Conservation (phyloP, 305 asterid species). For the Plantago rigida region DNA sequence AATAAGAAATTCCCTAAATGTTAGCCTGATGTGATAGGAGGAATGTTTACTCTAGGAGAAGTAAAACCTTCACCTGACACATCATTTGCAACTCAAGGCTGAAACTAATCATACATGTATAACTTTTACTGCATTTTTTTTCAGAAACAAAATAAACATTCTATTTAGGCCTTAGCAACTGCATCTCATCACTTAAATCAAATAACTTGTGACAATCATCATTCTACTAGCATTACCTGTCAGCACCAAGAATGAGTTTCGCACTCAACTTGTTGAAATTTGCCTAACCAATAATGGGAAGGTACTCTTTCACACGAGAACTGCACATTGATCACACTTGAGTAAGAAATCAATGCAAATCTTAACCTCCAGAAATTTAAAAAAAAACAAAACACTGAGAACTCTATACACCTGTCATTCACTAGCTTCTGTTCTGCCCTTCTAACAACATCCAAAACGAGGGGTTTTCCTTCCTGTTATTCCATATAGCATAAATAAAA, state of each 20-base stretch:
- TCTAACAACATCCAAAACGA: slow-evolving; percentile 66
- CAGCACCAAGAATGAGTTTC: slow-evolving; percentile 65
- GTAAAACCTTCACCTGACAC: neutral
- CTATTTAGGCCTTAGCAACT: neutral
- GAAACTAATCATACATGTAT: neutral
- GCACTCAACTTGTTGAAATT: slow-evolving; percentile 76
- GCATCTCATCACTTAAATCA: neutral
- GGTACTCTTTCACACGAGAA: slow-evolving; percentile 69
- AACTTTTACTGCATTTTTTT: no score
- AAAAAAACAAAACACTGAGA: neutral
- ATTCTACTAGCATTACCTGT: slow-evolving; percentile 36
- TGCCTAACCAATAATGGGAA: slow-evolving; percentile 60
- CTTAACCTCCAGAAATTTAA: neutral
- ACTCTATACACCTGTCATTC: slow-evolving; percentile 43
- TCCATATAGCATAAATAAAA: slow-evolving; percentile 10
- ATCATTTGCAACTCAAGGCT: neutral
- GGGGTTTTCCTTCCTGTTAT: slow-evolving; percentile 72
- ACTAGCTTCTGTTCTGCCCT: slow-evolving; percentile 65
- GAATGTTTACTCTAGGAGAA: no score
- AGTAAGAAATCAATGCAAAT: neutral
- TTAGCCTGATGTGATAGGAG: no score
- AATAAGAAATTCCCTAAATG: no score
- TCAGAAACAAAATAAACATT: no score
- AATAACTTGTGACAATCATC: neutral
- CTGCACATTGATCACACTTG: slow-evolving; percentile 26